Evolutionary conservation across 371 early-diverging fungal species (phyloP), one percentile per base, ranked within the genome.

Genomic region (Mucor indicus): DNA sequence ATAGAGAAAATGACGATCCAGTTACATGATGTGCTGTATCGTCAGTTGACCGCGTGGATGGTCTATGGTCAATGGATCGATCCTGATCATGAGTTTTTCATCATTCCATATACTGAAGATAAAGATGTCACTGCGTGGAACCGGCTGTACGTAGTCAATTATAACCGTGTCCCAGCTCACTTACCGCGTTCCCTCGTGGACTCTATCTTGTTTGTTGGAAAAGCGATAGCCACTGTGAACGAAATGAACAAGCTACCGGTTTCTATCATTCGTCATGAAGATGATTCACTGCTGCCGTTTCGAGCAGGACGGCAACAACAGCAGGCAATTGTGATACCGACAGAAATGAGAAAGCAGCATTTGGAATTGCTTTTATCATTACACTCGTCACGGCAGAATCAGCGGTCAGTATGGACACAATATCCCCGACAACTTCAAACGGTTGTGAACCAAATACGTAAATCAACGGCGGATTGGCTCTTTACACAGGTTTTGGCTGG

Each of bases 11-110:
- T 86, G 36, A 62, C 81, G 16, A 48, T 64, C 1, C 74, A 75
- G 4, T 73, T 83, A 16, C 77, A 78, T 43, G 68, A 66, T 13
- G 86, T 87, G 0, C 57, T 89, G 48, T 84, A 77, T 54, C 70
- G 81, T 31, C 86, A 87, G 46, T 63, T 91, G 5, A 71, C 82
- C 3, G 64, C 79, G 0, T 91, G 91, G 91, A 80, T 87, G 63
- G 67, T 87, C 2, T 85, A 85, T 56, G 91, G 89, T 8, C 72
- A 74, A 29, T 67, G 85, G 22, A 60, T 66, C 13, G 85, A 85
- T 50, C 80, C 85, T 1, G 65, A 74, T 48, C 49, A 60, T 3
- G 91, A 89, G 54, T 91, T 89, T 38, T 91, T 91, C 44, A 72
- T 91, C n/a, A 40, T 53, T 3, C 51, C 49, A 1, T 51, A 45